A percentile compares a stretch with the other conserved stretches of the same genome.
These are phyloP conservation scores for Heritiera fomes DNA, from an alignment of 345 rosid species.

Conservation along the genomic window DNA sequence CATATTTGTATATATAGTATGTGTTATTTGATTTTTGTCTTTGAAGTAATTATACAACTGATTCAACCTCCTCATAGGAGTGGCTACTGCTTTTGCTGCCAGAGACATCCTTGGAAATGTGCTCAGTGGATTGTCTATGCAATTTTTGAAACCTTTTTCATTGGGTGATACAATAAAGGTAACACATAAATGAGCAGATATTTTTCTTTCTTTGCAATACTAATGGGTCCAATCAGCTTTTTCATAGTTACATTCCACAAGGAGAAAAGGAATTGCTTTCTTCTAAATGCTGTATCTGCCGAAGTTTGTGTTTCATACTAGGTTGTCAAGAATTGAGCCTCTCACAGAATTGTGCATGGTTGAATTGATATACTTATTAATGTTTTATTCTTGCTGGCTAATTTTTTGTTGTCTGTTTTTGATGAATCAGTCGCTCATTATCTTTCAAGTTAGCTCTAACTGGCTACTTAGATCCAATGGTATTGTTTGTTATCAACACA, in stretches of 20 bases:
- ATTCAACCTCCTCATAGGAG: slow-evolving; percentile 52
- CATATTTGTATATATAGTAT: neutral
- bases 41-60: neutral
- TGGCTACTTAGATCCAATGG: neutral
- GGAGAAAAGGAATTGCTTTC: neutral
- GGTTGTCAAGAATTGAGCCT: neutral
- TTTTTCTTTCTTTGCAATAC: neutral
- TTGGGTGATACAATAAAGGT: slow-evolving; percentile 96
- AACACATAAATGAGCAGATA: slow-evolving; percentile 16
- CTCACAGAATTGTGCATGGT: neutral
- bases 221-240: neutral
- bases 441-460: neutral
- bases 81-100: slow-evolving; percentile 98
- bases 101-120: slow-evolving; percentile 90
- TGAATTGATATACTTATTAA: no score
- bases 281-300: neutral
- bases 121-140: slow-evolving; percentile 87
- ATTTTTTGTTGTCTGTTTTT: neutral
- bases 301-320: neutral
- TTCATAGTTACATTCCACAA: neutral
- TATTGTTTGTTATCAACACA: neutral
- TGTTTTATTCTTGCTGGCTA: neutral
- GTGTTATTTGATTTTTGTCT: neutral
- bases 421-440: neutral
- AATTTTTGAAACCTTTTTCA: slow-evolving; percentile 83